phyloP scores from a whole-genome alignment of 805 yeast genomes.

The Saccharomycopsis fibuligera region DNA sequence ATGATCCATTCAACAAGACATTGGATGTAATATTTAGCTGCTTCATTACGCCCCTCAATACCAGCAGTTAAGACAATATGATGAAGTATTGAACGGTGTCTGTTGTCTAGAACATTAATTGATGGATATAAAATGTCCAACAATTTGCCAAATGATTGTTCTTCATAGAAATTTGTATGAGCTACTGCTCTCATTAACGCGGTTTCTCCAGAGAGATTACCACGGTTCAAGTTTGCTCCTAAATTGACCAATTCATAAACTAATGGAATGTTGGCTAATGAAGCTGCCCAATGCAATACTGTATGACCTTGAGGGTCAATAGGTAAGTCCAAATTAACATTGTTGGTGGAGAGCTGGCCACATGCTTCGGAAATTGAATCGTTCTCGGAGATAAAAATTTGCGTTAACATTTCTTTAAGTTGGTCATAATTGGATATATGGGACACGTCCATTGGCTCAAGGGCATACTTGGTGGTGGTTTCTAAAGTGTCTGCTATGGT shows the following conservation, averaged over 20 bases:
- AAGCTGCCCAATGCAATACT: constrained; percentile 93
- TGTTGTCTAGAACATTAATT: constrained; percentile 54
- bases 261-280: constrained; percentile 70
- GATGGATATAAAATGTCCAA: constrained; percentile 74
- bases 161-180: constrained; percentile 66
- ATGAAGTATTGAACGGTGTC: constrained; percentile 77
- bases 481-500: constrained; percentile 34
- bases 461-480: constrained; percentile 6
- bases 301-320: constrained; percentile 93
- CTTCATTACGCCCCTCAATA: constrained; percentile 63
- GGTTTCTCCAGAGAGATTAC: constrained; percentile 83
- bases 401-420: constrained; percentile 41
- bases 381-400: constrained; percentile 40
- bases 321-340: constrained; percentile 56
- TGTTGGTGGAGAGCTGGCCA: constrained; percentile 24
- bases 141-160: constrained; percentile 63
- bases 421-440: constrained; percentile 31
- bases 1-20: constrained; percentile 75
- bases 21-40: constrained; percentile 68
- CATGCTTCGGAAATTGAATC: constrained; percentile 28
- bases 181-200: constrained; percentile 75
- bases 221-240: constrained; percentile 55
- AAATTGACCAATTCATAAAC: constrained; percentile 61
- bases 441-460: constrained; percentile 32
- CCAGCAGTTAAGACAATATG: constrained; percentile 81